Evolutionary conservation across 2,329 filamentous ascomycete genomes (phyloP), one percentile per base, ranked within the genome.

Genomic region (Fusarium marasasianum): DNA sequence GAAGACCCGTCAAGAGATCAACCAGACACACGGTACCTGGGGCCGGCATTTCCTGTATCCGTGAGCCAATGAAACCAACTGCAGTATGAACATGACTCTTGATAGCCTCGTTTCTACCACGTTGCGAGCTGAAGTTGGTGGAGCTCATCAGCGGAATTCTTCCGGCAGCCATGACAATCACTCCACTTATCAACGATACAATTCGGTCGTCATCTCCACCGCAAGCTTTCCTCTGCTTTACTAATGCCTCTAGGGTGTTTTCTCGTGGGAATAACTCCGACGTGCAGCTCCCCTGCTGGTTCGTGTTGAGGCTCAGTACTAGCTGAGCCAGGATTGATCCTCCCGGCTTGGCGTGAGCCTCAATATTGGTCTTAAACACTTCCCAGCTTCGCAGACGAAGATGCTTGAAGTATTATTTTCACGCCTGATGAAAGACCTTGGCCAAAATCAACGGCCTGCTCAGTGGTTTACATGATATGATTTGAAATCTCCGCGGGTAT

Each of bases 281-380:
- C 31, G 22, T 56, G 31, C 26, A 41, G 41, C n/a, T 55, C 50
- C 33, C 57, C 43, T 33, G 43, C 31, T 62, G 53, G 51, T 58
- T 69, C 45, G 56, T 59, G 40, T 50, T 66, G 72, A 72, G 69
- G 68, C 65, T 73, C 71, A 59, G 41, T 59, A 35, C 48, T 64
- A 50, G 41, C 51, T 40, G 13, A 24, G 40, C 47, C 53, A 56
- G 51, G 50, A 64, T 61, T 59, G 35, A 60, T 73, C 55, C 55
- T 60, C 62, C 72, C 68, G 67, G 51, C 72, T 75, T 69, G 72
- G 63, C 68, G 29, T 44, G 58, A 74, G 50, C 68, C 53, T 54
- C 68, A 69, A 37, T 17, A 22, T 51, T 60, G 47, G 51, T 22
- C 29, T 45, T 33, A n/a, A 24, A 26, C 38, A 35, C 6, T 43